Conservation (phyloP, 140 eudicot genomes). For the Flaveria floridana region DNA sequence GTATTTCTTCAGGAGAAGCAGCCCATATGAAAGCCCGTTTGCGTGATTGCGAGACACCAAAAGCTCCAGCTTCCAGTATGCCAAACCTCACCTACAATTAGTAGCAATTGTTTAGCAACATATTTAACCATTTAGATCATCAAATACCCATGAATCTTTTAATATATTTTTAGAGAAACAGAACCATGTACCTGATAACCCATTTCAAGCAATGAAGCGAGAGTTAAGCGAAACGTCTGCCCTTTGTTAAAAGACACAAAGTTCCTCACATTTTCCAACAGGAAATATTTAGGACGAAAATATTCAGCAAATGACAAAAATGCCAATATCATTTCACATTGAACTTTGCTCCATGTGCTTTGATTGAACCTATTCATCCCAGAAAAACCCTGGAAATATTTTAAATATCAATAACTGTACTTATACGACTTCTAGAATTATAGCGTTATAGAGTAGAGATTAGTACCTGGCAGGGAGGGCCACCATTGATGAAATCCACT, state of each 20-base stretch:
- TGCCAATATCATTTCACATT: slow-evolving; percentile 76
- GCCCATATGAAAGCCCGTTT: slow-evolving; percentile 91
- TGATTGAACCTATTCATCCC: slow-evolving; percentile 79
- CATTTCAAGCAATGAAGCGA: slow-evolving; percentile 81
- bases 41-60: slow-evolving; percentile 77
- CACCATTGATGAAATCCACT: slow-evolving; percentile 80
- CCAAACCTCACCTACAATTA: slow-evolving; percentile 70
- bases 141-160: neutral
- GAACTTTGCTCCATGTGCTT: slow-evolving; percentile 82
- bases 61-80: slow-evolving; percentile 86
- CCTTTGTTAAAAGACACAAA: slow-evolving; percentile 80
- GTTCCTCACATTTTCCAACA: slow-evolving; percentile 73
- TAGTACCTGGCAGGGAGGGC: slow-evolving; percentile 84
- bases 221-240: slow-evolving; percentile 63
- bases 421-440: neutral
- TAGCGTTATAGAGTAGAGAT: neutral
- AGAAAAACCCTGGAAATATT: slow-evolving; percentile 63
- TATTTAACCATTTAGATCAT: neutral
- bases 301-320: slow-evolving; percentile 76
- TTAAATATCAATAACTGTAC: neutral
- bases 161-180: neutral
- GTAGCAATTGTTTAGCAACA: neutral
- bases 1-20: slow-evolving; percentile 69
- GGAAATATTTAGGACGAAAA: slow-evolving; percentile 66
- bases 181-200: slow-evolving; percentile 65